Evolutionary conservation across 2,329 filamentous ascomycete genomes (phyloP), one percentile per base, ranked within the genome.

Genomic region (Xylaria sp.): DNA sequence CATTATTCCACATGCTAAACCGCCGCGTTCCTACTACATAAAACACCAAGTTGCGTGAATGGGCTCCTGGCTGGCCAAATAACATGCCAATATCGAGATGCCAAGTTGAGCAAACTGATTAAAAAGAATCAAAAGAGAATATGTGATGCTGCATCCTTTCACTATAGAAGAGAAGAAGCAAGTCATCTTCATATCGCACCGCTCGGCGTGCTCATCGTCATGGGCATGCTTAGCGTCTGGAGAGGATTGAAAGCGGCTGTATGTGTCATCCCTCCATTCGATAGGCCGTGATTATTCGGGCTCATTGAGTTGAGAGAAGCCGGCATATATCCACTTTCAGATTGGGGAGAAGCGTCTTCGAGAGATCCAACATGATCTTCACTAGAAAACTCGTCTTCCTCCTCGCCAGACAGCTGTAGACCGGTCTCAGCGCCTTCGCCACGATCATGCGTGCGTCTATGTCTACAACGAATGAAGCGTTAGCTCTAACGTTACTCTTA

Each of bases 331-430:
- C 88, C 88, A 71, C 85, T 83, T 71, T 92, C 89, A 0, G 90
- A 92, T 54, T 86, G 89, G 17, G 92, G 91, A 13, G 92, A 94
- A 20, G 91, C 89, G 70, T 94, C 92, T 70, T 93, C 92, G 31
- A 94, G 86, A 44, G 92, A 90, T 59, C 91, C 91, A 62, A 95
- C 89, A 33, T 94, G 92, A 72, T 96, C 92, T 71, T 96, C 93
- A 67, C 95, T 93, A 39, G 88, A 90, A 73, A 85, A 90, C 61
- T 96, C 92, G 75, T 97, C 93, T 72, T 95, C 89, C 51, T 96
- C 93, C 73, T 97, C 94, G 64, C 95, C 94, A 44, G 91, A 91
- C 67, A 89, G 86, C 76, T 85, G 86, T 74, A 89, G 84, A 65
- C 79, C 79, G 58, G 83, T 83, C 49, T 90, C 88, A 47, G 79